Conservation (phyloP, 306 rosid species). For the Prunus armeniaca region DNA sequence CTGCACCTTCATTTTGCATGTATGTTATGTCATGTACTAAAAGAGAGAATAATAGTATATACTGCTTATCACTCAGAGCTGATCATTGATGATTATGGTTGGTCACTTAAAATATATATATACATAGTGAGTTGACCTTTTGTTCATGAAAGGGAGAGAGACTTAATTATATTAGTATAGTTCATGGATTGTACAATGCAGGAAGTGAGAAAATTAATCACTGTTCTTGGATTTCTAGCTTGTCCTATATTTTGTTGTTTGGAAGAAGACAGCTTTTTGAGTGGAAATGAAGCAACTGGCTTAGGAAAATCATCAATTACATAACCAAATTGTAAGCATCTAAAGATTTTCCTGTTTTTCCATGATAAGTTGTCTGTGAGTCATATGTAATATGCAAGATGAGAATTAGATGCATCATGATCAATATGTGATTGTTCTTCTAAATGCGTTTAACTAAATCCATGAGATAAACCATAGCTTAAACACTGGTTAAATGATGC, state of each 20-base stretch:
- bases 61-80: not conserved
- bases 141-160: no score
- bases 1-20: not conserved
- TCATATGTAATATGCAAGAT: not conserved
- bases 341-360: not conserved
- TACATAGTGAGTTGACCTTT: not conserved
- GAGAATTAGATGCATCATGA: not conserved
- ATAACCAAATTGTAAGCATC: not conserved
- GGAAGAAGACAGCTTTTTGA: not conserved
- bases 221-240: not conserved
- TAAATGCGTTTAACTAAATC: not conserved
- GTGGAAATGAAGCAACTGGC: constrained; percentile 1
- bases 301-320: not conserved
- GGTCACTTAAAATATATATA: not conserved
- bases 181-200: not conserved
- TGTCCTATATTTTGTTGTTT: not conserved
- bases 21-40: not conserved
- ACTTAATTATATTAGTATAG: no score
- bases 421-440: not conserved
- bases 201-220: not conserved
- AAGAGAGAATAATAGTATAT: no score
- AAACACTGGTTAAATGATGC: no score
- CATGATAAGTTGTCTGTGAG: not conserved
- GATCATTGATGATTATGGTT: not conserved
- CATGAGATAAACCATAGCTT: not conserved